Evolutionary conservation across 441 rosid species (phyloP), one percentile per base, ranked within the genome.

Genomic region (Biscutella laevigata): DNA sequence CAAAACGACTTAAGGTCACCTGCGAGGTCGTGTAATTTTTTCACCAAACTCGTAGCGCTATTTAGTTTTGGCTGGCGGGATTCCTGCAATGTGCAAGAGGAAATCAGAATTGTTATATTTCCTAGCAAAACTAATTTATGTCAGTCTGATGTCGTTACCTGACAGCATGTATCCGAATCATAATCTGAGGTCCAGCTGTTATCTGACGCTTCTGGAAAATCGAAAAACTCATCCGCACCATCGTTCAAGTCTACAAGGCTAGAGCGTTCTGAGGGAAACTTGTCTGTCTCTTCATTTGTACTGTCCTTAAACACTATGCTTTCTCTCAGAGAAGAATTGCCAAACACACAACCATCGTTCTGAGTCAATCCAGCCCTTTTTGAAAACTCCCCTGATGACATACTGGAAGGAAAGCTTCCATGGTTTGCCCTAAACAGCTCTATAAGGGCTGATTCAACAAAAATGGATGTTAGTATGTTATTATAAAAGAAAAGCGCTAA

Each of bases 211-310:
- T 88, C 96, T 12, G 80, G 95, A 62, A 88, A 88, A 57, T 91
- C 98, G 69, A 85, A 91, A 64, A 88, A 91, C 69, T 88, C 96
- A 71, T 91, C 96, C n/a, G n/a, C n/a, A n/a, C n/a, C n/a, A n/a
- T n/a, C n/a, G n/a, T n/a, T n/a, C 28, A 91, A 72, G 71, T 84
- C 82, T 3, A 74, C 82, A 47, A 91, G 88, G 72, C 94, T 85
- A 35, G 94, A 84, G 64, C 74, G 86, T 60, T 85, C 94, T 39
- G 94, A 85, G 56, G 81, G 77, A 27, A 72, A 60, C 55, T 69
- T 85, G 30, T 79, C 96, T 51, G 46, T 67, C 70, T 76, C 96
- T 70, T 76, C 92, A 57, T 67, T 54, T 43, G 38, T 26, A 37
- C 24, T 69, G 63, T 76, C 82, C 66, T 59, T 79, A 19, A 41